Evolutionary conservation across 2,329 filamentous ascomycete genomes (phyloP), one percentile per base, ranked within the genome.

Genomic region (Chalaropsis ovoidea): DNA sequence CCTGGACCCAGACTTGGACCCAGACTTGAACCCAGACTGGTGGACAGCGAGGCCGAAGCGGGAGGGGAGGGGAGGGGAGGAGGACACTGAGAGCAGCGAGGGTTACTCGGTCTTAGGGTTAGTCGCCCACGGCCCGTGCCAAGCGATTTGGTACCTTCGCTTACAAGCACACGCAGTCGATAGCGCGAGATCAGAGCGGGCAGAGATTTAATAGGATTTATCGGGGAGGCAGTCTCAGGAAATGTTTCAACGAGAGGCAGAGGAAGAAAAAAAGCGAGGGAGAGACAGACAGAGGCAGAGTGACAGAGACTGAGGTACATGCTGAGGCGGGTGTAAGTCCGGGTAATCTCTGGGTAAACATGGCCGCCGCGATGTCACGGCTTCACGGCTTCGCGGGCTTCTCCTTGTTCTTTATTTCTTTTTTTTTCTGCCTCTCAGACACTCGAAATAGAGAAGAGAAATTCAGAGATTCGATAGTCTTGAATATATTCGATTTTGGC

Each of bases 131-230:
- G 7, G 54, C 31, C 54, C 54, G 54, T 58, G 27, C 54, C 54
- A 39, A 58, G 27, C 15, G 27, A 39, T 58, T 39, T 58, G n/a
- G 13, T 5, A n/a, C 52, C 17, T 56, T 56, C 24, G 24, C 52
- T 56, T 47, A 47, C 15, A 47, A 8, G 27, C 27, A 56, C 52
- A 47, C 17, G 47, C 19, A 35, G 31, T 56, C 52, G 15, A 56
- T 56, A 56, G 52, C 27, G 54, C 27, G 54, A n/a, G 54, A 58
- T n/a, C 54, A 58, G 54, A 58, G 54, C 27, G 54, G 27, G 27
- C 54, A 58, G 22, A 35, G 47, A 11, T 52, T 27, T 52, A 27
- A n/a, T 24, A 17, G 47, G 17, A 35, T 49, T 49, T 49, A 49
- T 49, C 19, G 22, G n/a, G 19, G 22, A 24, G 22, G 17, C 7